Evolutionary conservation across 345 rosid species (phyloP).

Genomic region (Camelina laxa): DNA sequence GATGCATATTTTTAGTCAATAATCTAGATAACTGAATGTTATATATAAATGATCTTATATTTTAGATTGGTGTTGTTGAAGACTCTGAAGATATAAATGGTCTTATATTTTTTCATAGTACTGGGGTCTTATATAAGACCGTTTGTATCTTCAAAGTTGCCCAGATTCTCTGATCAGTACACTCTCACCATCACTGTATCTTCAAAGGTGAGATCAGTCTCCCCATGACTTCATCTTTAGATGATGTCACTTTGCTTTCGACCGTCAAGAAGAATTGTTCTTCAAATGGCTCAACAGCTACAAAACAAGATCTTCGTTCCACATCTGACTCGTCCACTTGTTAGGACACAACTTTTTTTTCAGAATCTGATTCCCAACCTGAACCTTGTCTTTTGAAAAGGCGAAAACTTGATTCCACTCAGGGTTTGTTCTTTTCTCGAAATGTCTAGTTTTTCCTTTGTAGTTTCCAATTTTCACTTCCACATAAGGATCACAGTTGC

Average conservation of each 20-base stretch:
- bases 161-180: too few species aligned
- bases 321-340: constrained; percentile 63
- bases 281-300: constrained; percentile 94
- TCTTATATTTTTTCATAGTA: too few species aligned
- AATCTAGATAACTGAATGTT: too few species aligned
- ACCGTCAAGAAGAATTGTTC: constrained; percentile 70
- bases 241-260: constrained; percentile 59
- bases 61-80: too few species aligned
- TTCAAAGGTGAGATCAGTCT: constrained; percentile 61
- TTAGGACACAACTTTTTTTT: constrained; percentile 69
- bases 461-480: constrained; percentile 90
- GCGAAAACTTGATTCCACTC: constrained; percentile 92
- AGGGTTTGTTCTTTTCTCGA: constrained; percentile 74
- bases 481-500: constrained; percentile 77
- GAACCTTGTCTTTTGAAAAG: constrained; percentile 83
- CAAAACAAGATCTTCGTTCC: constrained; percentile 93
- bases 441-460: constrained; percentile 77
- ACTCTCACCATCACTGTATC: too few species aligned
- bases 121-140: too few species aligned
- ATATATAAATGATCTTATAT: too few species aligned
- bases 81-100: too few species aligned
- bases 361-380: constrained; percentile 77
- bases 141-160: too few species aligned
- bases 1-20: too few species aligned
- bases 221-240: constrained; percentile 83